Base-by-base conservation (phyloP, 2,329 filamentous ascomycete species). In the Rhinocladiella mackenziei region DNA sequence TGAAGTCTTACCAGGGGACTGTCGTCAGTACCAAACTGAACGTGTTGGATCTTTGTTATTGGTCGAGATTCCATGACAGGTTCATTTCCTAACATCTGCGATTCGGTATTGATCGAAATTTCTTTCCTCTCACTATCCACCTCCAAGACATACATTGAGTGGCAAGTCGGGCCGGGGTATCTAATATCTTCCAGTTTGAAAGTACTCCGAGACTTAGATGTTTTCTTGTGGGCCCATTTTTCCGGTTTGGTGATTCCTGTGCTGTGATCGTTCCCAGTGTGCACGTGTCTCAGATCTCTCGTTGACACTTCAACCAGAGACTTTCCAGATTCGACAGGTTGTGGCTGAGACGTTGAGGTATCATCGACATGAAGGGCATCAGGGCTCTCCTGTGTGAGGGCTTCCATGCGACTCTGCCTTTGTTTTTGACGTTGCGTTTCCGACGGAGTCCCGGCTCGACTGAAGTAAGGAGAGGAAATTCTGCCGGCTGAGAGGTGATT, bases 311-410 rank as follows among this genome's bases (percentile, higher is more conserved):
- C 23, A 3, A 10, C 25, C 13, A 17, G 18, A n/a, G 26, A 23
- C 23, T n/a, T 33, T 14, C 23, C 7, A 11, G 13, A 7, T 23
- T 14, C 3, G 7, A 18, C 5, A 5, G 6, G 10, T 17, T 9
- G 13, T 14, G 22, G 3, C 15, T 13, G 15, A 1, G 13, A 3
- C n/a, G 4, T 9, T 3, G 3, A 30, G 9, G 34, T 13, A 3
- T 37, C 30, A 8, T n/a, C 33, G 7, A 32, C 25, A 14, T 51
- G 51, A 10, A 54, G 23, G 5, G 28, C 45, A 47, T 54, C 51
- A 14, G 51, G 51, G 18, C 51, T 54, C 11, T 46, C 39, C 11
- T 25, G 35, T 11, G 18, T 15, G 5, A 25, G 29, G 10, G n/a
- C 30, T 17, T 31, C 25, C 14, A 7, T 22, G 10, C 22, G 29